phyloP scores from a whole-genome alignment of 2,329 filamentous ascomycete species.

The Lecanicillium sp. region DNA sequence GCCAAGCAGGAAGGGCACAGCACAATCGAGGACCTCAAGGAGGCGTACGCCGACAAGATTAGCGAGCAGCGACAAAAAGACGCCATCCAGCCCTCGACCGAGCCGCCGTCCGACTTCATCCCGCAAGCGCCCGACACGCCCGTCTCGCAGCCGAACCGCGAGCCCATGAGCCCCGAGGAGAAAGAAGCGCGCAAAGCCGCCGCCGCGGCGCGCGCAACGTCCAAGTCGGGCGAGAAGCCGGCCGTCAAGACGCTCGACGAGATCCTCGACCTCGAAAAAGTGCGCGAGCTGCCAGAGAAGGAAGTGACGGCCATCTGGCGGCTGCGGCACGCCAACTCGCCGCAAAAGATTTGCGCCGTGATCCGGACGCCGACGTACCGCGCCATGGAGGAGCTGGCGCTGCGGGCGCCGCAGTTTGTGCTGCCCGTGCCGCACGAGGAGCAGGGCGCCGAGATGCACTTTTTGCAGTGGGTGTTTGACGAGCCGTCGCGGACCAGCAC shows the following conservation, averaged over 20 bases:
- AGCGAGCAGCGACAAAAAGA: constrained; percentile 60
- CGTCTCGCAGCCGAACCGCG: constrained; percentile 26
- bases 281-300: constrained; percentile 60
- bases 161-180: constrained; percentile 19
- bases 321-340: constrained; percentile 67
- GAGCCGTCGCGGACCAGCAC: constrained; percentile 54
- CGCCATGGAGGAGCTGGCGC: constrained; percentile 63
- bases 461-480: constrained; percentile 93
- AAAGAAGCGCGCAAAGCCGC: constrained; percentile 4
- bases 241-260: constrained; percentile 39
- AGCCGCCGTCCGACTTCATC: constrained; percentile 15
- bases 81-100: constrained; percentile 38
- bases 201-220: constrained; percentile 11
- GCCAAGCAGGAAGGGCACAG: constrained; percentile 64
- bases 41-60: constrained; percentile 82
- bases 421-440: constrained; percentile 68
- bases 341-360: constrained; percentile 73
- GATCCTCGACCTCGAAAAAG: constrained; percentile 73
- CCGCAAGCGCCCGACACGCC: constrained; percentile 29
- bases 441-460: constrained; percentile 83
- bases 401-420: constrained; percentile 77
- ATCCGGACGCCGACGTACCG: constrained; percentile 69
- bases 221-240: constrained; percentile 17
- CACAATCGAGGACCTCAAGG: constrained; percentile 68
- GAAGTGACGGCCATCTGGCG: constrained; percentile 90